Evolutionary conservation across 495 filamentous ascomycete species (phyloP).

Genomic region (Xylaria venustula): DNA sequence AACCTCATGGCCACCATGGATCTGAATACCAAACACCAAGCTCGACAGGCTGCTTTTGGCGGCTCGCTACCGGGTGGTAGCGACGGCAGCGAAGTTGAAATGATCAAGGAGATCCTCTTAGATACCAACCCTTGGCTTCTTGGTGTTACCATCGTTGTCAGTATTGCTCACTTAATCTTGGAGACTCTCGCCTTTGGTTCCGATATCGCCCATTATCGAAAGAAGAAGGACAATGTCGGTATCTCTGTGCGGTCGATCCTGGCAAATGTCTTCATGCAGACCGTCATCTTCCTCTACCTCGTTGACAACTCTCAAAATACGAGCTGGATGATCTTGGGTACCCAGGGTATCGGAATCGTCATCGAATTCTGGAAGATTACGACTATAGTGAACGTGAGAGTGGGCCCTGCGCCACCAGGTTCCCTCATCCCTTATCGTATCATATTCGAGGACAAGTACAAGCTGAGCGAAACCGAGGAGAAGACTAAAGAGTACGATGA

Average conservation of each 20-base stretch:
- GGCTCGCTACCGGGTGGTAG: slow-evolving; percentile 57
- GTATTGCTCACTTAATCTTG: slow-evolving; percentile 88
- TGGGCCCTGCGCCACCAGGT: slow-evolving; percentile 64
- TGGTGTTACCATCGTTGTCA: slow-evolving; percentile 77
- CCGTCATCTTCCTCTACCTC: slow-evolving; percentile 95
- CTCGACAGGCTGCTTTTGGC: slow-evolving; percentile 65
- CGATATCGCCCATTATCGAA: slow-evolving; percentile 95
- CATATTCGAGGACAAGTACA: slow-evolving; percentile 94
- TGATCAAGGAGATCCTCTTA: slow-evolving; percentile 89
- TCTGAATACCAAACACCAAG: slow-evolving; percentile 77
- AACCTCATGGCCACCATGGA: slow-evolving; percentile 79
- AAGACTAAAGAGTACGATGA: slow-evolving; percentile 98
- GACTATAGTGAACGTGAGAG: slow-evolving; percentile 88
- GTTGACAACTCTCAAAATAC: slow-evolving; percentile 97
- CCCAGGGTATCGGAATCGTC: slow-evolving; percentile 89
- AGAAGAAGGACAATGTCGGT: slow-evolving; percentile 98
- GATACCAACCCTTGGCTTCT: slow-evolving; percentile 94
- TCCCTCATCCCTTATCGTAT: slow-evolving; percentile 80
- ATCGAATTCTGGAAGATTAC: slow-evolving; percentile 98
- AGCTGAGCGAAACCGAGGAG: slow-evolving; percentile 89
- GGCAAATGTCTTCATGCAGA: slow-evolving; percentile 97
- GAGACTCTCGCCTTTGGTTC: slow-evolving; percentile 96
- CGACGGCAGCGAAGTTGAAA: slow-evolving; percentile 75
- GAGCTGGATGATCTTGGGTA: slow-evolving; percentile 96
- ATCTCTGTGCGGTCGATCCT: slow-evolving; percentile 94